These are phyloP conservation scores for Achaetomium macrosporum DNA, from an alignment of 2,329 filamentous ascomycete genomes.

Conservation along the genomic window DNA sequence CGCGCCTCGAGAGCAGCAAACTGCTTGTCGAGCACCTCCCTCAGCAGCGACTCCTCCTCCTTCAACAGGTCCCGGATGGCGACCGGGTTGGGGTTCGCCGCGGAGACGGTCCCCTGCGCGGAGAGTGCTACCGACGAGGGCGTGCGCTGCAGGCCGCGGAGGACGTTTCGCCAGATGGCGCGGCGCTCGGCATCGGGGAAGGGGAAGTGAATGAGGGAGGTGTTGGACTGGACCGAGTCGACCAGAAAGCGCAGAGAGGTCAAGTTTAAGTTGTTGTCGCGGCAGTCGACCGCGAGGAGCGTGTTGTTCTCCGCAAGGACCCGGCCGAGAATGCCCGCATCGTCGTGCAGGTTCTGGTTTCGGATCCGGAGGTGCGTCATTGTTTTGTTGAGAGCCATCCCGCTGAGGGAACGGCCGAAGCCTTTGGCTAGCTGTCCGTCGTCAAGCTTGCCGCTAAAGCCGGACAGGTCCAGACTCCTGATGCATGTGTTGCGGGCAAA, in stretches of 20 bases:
- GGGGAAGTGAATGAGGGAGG: constrained; percentile 40
- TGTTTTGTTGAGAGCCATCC: constrained; percentile 28
- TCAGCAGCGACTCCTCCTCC: constrained; percentile 7
- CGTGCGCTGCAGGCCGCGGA: constrained; percentile 17
- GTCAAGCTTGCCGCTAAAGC: constrained; percentile 52
- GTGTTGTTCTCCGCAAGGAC: constrained; percentile 44
- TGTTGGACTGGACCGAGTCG: constrained; percentile 38
- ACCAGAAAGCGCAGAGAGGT: constrained; percentile 45
- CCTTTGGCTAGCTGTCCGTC: constrained; percentile 50
- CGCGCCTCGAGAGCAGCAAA: background rate
- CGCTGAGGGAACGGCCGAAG: constrained; percentile 43
- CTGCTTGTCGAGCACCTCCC: constrained; percentile 3
- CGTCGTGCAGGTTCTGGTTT: constrained; percentile 50
- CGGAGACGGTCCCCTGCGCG: constrained; percentile 3
- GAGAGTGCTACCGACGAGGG: constrained; percentile 1
- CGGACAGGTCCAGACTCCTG: constrained; percentile 51
- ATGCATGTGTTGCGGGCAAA: constrained; percentile 47
- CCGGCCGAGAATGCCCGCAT: constrained; percentile 45
- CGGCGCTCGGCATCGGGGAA: constrained; percentile 26
- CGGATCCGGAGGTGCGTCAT: constrained; percentile 47
- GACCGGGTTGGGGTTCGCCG: background rate
- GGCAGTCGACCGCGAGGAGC: constrained; percentile 48
- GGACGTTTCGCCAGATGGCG: constrained; percentile 24
- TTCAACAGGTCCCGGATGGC: constrained; percentile 5
- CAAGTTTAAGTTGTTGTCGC: constrained; percentile 49